These are phyloP conservation scores for Limtongia smithiae DNA, from an alignment of 805 yeast species.

Conservation along the genomic window DNA sequence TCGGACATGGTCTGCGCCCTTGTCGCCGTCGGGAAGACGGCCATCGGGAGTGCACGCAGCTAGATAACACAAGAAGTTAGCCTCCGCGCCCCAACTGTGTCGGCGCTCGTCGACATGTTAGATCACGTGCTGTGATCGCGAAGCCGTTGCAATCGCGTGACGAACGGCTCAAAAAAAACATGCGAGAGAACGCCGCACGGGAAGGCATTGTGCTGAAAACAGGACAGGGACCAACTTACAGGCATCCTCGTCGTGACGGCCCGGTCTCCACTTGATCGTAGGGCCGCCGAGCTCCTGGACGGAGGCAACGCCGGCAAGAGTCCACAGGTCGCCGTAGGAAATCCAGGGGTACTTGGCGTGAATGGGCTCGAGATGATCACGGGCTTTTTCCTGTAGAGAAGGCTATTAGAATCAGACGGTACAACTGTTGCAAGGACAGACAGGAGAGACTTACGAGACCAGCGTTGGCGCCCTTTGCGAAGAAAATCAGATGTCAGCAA, in stretches of 20 bases:
- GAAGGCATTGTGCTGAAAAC: neutral
- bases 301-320: conserved; percentile 64
- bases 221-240: conserved; percentile 33
- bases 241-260: conserved; percentile 47
- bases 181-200: neutral
- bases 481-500: neutral
- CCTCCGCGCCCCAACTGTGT: too few relatives aligned
- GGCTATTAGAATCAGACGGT: conserved; percentile 26
- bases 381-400: conserved; percentile 42
- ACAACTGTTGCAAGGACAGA: neutral
- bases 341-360: conserved; percentile 56
- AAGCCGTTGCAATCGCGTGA: too few relatives aligned
- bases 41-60: conserved; percentile 55
- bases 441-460: conserved; percentile 38
- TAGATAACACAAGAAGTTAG: too few relatives aligned
- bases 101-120: too few relatives aligned
- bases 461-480: conserved; percentile 43
- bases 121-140: too few relatives aligned
- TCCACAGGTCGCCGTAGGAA: conserved; percentile 66
- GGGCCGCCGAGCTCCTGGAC: conserved; percentile 67
- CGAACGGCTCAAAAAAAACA: neutral
- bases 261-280: conserved; percentile 68
- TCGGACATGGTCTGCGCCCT: conserved; percentile 53
- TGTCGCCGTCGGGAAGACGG: conserved; percentile 56
- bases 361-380: conserved; percentile 55